Base-by-base conservation (phyloP, 1,284 basidiomycete species). In the Microbotryum scabiosae region DNA sequence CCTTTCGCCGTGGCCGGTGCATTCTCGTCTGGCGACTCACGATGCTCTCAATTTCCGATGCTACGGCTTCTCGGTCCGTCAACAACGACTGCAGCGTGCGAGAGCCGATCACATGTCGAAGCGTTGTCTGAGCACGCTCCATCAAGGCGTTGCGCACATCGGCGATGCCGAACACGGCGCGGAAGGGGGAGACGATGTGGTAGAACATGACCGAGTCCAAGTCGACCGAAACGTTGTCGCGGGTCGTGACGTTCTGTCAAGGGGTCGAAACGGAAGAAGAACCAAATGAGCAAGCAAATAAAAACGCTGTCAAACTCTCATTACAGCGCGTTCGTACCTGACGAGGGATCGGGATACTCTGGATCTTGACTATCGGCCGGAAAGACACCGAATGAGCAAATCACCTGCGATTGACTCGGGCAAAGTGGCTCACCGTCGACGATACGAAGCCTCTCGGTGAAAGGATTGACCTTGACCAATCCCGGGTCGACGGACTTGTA, bases 41-140 rank as follows among this genome's bases (percentile, higher is more conserved):
- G 61, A 97, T 94, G 75, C 94, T 90, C 52, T 90, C 90, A 60
- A 97, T 93, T 76, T 97, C 93, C 71, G 87, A 86, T 4, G 93
- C 94, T 66, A 97, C 91, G 60, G 89, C 90, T 73, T 97, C 94
- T 66, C 94, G 88, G 77, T 97, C 93, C 6, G 79, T 78, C 23
- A 81, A 76, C 56, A 81, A 75, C 26, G 72, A 74, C 68, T 82
- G 80, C 28, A 82, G 74, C 23, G 71, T 69, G 25, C 72, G 53
- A 1, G n/a, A 85, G 85, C 70, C 71, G 64, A 89, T 85, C 56
- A 90, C 92, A 71, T 96, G 90, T 49, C 93, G 85, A 21, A 97
- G 81, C 12, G 93, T 97, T 2, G 93, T 97, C 76, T 97, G 92
- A 1, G 93, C 90, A 71, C 93, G 86, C 77, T 97, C 92, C 61